Conservation (phyloP, 2,329 filamentous ascomycete species). For the Scedosporium aurantiacum region DNA sequence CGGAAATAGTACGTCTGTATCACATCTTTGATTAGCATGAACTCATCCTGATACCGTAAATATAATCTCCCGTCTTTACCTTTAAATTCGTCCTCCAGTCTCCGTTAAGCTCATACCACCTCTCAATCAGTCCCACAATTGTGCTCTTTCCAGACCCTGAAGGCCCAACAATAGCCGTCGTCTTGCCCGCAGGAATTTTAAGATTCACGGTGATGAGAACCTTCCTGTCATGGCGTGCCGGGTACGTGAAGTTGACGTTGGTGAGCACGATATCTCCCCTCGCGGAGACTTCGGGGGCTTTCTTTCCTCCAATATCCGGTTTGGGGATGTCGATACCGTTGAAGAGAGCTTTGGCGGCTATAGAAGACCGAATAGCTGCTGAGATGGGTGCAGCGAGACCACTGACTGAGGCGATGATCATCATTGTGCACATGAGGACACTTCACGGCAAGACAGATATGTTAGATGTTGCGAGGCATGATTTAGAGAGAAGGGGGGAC, state of each 20-base stretch:
- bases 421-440: constrained; percentile 15
- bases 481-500: background rate
- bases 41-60: background rate
- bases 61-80: background rate
- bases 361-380: constrained; percentile 22
- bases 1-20: background rate
- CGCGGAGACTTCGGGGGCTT: constrained; percentile 35
- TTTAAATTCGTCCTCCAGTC: constrained; percentile 3
- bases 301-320: background rate
- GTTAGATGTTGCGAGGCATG: background rate
- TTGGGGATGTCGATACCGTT: constrained; percentile 26
- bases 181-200: constrained; percentile 49
- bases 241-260: constrained; percentile 63
- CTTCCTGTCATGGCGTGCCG: constrained; percentile 51
- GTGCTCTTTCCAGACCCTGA: constrained; percentile 68
- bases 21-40: background rate
- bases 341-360: constrained; percentile 25
- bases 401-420: constrained; percentile 19
- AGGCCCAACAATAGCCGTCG: constrained; percentile 63
- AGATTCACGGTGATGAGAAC: constrained; percentile 51
- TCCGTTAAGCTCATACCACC: constrained; percentile 50
- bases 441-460: background rate
- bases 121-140: constrained; percentile 57
- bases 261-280: constrained; percentile 47
- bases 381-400: constrained; percentile 24